These are phyloP conservation scores for Phallus indusiatus DNA, from an alignment of 768 basidiomycete genomes.

Conservation along the genomic window DNA sequence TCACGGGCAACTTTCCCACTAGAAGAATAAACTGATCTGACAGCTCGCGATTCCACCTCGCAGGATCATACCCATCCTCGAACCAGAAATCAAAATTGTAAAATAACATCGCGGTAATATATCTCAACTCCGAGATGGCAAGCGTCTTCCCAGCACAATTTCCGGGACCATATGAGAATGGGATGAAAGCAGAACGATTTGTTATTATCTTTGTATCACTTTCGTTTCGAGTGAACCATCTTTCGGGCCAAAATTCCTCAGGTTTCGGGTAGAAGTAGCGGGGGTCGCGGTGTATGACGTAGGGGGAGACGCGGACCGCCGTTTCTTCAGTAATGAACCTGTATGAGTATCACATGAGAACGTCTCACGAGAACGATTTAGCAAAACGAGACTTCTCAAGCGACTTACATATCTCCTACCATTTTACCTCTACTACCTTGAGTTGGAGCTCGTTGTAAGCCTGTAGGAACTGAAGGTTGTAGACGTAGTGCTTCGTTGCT, in stretches of 20 bases:
- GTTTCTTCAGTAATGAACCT: conserved; percentile 40
- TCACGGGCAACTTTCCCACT: conserved; percentile 16
- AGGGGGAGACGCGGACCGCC: conserved; percentile 31
- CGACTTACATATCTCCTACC: conserved; percentile 31
- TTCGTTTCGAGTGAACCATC: conserved; percentile 21
- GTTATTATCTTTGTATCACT: conserved; percentile 13
- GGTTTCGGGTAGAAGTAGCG: conserved; percentile 38
- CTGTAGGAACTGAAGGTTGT: conserved; percentile 39
- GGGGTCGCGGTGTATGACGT: conserved; percentile 38
- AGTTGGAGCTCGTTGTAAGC: conserved; percentile 32
- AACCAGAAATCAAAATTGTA: conserved; percentile 29
- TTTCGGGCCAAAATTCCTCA: conserved; percentile 32
- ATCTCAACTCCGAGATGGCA: conserved; percentile 32
- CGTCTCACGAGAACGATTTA: neutral
- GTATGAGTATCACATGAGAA: conserved; percentile 9
- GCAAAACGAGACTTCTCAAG: neutral
- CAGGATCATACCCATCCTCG: conserved; percentile 21
- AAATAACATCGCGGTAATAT: conserved; percentile 28
- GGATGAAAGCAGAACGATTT: conserved; percentile 31
- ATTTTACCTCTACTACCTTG: conserved; percentile 27
- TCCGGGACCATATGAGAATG: conserved; percentile 39
- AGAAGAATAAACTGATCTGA: conserved; percentile 22
- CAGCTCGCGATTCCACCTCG: conserved; percentile 20
- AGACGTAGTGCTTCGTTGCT: conserved; percentile 44
- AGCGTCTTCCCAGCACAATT: conserved; percentile 45